A percentile compares a stretch with the other conserved stretches of the same genome.
phyloP scores from a whole-genome alignment of 179 eudicot genomes.

The Beta corolliflora region DNA sequence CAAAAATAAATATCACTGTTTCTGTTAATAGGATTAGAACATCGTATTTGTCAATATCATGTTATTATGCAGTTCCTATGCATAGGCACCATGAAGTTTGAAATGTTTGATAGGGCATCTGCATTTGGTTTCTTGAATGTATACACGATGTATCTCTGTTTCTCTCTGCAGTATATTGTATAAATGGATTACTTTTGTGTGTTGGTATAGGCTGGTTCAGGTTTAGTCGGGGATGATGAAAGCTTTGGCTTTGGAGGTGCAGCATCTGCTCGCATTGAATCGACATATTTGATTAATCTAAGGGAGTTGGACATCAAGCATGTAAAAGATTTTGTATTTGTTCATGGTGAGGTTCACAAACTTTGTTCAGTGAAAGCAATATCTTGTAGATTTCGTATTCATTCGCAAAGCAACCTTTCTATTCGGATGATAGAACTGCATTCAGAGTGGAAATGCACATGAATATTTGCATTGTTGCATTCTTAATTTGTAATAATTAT shows the following conservation, averaged over 20 bases:
- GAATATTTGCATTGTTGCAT: background rate
- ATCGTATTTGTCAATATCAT: background rate
- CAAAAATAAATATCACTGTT: background rate
- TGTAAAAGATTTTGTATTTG: conserved; percentile 86
- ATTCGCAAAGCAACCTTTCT: background rate
- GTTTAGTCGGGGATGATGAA: conserved; percentile 80
- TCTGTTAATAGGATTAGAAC: background rate
- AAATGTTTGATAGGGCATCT: background rate
- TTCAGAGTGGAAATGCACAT: background rate
- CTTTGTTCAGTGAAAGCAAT: background rate
- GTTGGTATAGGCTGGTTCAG: conserved; percentile 70
- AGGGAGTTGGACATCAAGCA: conserved; percentile 89
- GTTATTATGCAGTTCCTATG: background rate
- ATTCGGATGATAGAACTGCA: background rate
- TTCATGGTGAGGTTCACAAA: conserved; percentile 65
- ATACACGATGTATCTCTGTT: background rate
- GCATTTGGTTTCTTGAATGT: background rate
- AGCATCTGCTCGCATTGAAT: conserved; percentile 73
- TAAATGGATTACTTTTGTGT: conserved; percentile 21
- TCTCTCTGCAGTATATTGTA: background rate
- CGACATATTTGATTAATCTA: conserved; percentile 72
- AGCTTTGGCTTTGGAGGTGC: conserved; percentile 52
- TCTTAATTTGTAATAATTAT: background rate
- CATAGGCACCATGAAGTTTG: background rate
- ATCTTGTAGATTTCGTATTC: background rate